Conservation (phyloP, 768 basidiomycete species). For the Termitomyces sp. region DNA sequence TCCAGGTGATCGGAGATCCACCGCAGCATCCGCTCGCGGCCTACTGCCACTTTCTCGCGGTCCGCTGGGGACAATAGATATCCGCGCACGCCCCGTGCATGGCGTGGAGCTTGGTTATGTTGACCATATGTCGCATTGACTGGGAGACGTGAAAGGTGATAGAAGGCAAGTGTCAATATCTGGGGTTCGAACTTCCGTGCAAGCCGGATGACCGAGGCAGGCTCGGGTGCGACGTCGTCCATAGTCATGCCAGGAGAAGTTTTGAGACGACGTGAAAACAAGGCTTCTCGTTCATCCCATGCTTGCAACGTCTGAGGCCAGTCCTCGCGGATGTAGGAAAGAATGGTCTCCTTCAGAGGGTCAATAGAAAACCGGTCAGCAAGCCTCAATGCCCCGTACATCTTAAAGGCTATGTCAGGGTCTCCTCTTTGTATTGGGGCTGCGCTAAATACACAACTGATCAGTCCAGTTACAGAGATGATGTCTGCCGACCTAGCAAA, state of each 20-base stretch:
- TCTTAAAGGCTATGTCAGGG: conserved; percentile 20
- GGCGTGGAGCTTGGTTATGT: conserved; percentile 14
- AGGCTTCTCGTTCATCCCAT: conserved; percentile 21
- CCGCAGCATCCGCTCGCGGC: conserved; percentile 20
- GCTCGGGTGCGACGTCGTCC: conserved; percentile 23
- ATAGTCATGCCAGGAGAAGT: conserved; percentile 13
- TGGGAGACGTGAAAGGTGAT: conserved; percentile 18
- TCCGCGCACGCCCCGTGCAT: conserved; percentile 16
- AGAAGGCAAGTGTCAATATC: conserved; percentile 17
- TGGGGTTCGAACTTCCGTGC: conserved; percentile 20
- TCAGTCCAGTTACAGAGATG: conserved; percentile 6
- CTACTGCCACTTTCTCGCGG: conserved; percentile 16
- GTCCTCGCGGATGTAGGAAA: conserved; percentile 20
- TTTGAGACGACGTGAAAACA: conserved; percentile 20
- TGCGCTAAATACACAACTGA: conserved; percentile 17
- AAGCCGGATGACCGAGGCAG: conserved; percentile 18
- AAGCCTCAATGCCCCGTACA: conserved; percentile 20
- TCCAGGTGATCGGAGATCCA: conserved; percentile 19
- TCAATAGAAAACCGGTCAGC: conserved; percentile 21
- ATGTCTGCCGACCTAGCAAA: not conserved
- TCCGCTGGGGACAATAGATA: conserved; percentile 16
- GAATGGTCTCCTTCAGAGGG: conserved; percentile 20
- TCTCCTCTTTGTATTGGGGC: conserved; percentile 21
- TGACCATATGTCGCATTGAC: conserved; percentile 18
- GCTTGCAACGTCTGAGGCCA: conserved; percentile 20